Evolutionary conservation across 2,329 filamentous ascomycete genomes (phyloP).

Genomic region (Periconia sp.): DNA sequence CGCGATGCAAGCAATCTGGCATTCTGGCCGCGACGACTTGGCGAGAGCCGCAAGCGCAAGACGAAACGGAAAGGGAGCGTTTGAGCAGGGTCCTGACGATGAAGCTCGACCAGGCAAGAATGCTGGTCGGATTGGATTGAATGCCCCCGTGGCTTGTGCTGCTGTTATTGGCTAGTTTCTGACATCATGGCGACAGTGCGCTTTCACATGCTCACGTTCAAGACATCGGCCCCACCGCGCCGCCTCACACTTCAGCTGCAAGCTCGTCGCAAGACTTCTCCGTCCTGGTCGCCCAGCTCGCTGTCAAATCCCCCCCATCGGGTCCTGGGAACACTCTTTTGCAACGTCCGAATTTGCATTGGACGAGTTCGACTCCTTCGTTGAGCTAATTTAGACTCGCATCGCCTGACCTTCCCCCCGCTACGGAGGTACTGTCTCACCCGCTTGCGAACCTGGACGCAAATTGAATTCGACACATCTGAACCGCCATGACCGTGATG

Average conservation of each 20-base stretch:
- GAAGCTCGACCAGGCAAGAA: too few species aligned
- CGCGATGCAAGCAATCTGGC: too few species aligned
- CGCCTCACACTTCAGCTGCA: slow-evolving; percentile 8
- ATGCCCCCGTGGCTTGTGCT: not conserved
- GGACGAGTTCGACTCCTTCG: too few species aligned
- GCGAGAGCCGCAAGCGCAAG: too few species aligned
- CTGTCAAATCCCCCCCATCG: not conserved
- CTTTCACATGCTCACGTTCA: slow-evolving; percentile 11
- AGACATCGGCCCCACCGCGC: slow-evolving; percentile 10
- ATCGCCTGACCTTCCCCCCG: slow-evolving; percentile 4
- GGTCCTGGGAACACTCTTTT: not conserved
- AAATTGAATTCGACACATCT: too few species aligned
- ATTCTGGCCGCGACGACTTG: too few species aligned
- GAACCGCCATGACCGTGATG: slow-evolving; percentile 32
- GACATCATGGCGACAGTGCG: slow-evolving; percentile 11
- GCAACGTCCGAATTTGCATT: not conserved
- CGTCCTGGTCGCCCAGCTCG: not conserved
- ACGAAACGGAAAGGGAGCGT: too few species aligned
- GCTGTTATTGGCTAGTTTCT: slow-evolving; percentile 4
- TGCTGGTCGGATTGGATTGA: too few species aligned
- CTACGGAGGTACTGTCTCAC: too few species aligned
- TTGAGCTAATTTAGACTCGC: slow-evolving; percentile 3
- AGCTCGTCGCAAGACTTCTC: slow-evolving; percentile 1
- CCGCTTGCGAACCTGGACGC: too few species aligned
- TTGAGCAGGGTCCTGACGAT: too few species aligned